Evolutionary conservation across 2,329 filamentous ascomycete genomes (phyloP), one percentile per base, ranked within the genome.

Genomic region (Blastomyces silverae): DNA sequence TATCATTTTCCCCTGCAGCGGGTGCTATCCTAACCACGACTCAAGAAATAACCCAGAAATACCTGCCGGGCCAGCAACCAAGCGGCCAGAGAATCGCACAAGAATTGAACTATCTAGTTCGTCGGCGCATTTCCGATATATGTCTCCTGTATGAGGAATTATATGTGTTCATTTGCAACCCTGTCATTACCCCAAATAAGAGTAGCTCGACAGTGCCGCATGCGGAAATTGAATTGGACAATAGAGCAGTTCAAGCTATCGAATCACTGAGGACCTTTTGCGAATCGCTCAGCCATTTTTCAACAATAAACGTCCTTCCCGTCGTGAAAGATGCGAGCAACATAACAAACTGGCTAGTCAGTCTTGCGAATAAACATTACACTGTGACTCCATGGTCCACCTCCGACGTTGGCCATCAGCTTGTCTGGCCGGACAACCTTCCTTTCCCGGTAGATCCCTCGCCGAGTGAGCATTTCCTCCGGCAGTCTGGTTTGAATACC

Each of bases 11-110:
- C 0, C 86, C 90, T 0, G 81, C 79, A 0, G 85, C 84, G 0
- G 91, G 89, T 0, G 77, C 96, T 2, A 74, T 96, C 0, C 72
- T 89, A 25, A 90, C 90, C 0, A 89, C 85, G 0, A 78, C 92
- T 5, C 85, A 92, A 66, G 86, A 88, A 68, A 81, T 89, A 34
- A 88, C 87, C 55, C 92, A 96, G 71, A 84, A 82, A 59, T 80
- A 88, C 2, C 79, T 92, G 0, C 90, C 90, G 0, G 87, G 87
- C 0, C 82, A 85, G 62, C 79, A 74, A 10, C 67, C 70, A 17
- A 50, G 17, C n/a, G 52, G 20, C 25, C 59, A 64, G 3, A 25
- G 48, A 22, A 66, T 63, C 1, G 62, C 25, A 15, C 57, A 62
- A 28, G 67, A 64, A 13, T 65, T 71, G 34, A 68, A 71, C 46